phyloP scores from a whole-genome alignment of 768 basidiomycete species.

The Leccinum subtestaceum region DNA sequence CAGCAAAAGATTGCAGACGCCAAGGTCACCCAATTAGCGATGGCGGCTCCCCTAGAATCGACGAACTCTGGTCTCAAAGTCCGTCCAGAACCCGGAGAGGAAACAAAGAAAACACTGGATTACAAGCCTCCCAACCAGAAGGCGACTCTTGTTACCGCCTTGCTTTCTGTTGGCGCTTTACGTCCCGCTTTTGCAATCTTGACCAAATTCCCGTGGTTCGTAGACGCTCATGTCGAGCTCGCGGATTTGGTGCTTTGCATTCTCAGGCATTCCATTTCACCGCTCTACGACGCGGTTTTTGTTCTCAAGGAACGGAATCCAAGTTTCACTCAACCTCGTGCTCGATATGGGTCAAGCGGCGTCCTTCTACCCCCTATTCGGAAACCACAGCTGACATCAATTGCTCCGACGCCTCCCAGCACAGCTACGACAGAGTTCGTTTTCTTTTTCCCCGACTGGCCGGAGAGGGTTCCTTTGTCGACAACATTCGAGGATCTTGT shows the following conservation, averaged over 20 bases:
- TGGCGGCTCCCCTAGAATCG: conserved; percentile 79
- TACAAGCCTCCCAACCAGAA: conserved; percentile 69
- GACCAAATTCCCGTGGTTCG: conserved; percentile 81
- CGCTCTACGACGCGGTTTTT: conserved; percentile 55
- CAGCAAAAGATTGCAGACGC: conserved; percentile 64
- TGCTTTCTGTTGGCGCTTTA: conserved; percentile 85
- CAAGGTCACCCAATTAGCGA: conserved; percentile 73
- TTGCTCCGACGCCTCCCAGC: conserved; percentile 78
- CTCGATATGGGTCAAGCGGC: conserved; percentile 61
- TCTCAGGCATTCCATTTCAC: conserved; percentile 63
- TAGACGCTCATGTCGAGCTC: conserved; percentile 76
- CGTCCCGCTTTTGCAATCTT: conserved; percentile 76
- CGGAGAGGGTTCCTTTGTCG: conserved; percentile 64
- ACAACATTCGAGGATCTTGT: conserved; percentile 63
- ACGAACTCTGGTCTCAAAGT: conserved; percentile 40
- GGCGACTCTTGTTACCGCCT: conserved; percentile 67
- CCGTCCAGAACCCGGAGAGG: conserved; percentile 36
- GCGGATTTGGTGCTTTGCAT: conserved; percentile 84
- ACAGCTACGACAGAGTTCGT: conserved; percentile 75
- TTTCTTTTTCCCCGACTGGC: conserved; percentile 91
- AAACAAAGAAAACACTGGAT: conserved; percentile 36
- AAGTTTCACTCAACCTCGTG: conserved; percentile 60
- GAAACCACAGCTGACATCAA: conserved; percentile 67
- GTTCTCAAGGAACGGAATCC: conserved; percentile 58
- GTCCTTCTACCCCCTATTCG: conserved; percentile 49